phyloP scores from a whole-genome alignment of 345 rosid species.

The Brassica napus region DNA sequence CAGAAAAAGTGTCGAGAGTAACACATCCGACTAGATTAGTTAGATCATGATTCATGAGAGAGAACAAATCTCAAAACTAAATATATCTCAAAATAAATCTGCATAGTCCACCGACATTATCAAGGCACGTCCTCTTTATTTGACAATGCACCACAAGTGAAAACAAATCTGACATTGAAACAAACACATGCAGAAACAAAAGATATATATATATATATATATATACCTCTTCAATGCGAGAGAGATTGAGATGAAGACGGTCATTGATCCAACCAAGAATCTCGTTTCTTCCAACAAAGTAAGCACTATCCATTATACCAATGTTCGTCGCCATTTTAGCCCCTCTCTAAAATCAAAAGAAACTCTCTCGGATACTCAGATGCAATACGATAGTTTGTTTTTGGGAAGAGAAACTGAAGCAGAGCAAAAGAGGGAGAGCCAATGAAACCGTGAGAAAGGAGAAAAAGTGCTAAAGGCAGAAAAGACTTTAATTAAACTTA shows the following conservation, averaged over 20 bases:
- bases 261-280: slow-evolving; percentile 88
- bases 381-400: slow-evolving; percentile 16
- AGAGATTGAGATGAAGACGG: slow-evolving; percentile 82
- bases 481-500: not conserved
- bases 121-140: slow-evolving; percentile 6
- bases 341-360: not conserved
- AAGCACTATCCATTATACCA: slow-evolving; percentile 98
- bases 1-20: not conserved
- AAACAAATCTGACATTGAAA: not conserved
- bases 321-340: slow-evolving; percentile 77
- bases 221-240: slow-evolving; percentile 87
- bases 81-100: slow-evolving; percentile 1
- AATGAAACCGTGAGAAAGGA: slow-evolving; percentile 2
- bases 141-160: slow-evolving; percentile 14
- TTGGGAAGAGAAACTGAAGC: slow-evolving; percentile 39
- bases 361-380: slow-evolving; percentile 18
- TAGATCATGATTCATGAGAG: not conserved
- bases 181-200: slow-evolving; percentile 19
- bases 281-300: slow-evolving; percentile 97
- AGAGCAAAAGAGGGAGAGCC: slow-evolving; percentile 38
- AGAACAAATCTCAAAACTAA: slow-evolving; percentile 12
- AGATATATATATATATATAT: slow-evolving; percentile 30
- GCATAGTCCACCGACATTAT: slow-evolving; percentile 30
- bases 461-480: not conserved
- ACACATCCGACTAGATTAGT: slow-evolving; percentile 15